Percentiles rank a stretch among this genome's conserved stretches.
phyloP scores from a whole-genome alignment of 179 eudicot genomes.

The Dionaea muscipula region DNA sequence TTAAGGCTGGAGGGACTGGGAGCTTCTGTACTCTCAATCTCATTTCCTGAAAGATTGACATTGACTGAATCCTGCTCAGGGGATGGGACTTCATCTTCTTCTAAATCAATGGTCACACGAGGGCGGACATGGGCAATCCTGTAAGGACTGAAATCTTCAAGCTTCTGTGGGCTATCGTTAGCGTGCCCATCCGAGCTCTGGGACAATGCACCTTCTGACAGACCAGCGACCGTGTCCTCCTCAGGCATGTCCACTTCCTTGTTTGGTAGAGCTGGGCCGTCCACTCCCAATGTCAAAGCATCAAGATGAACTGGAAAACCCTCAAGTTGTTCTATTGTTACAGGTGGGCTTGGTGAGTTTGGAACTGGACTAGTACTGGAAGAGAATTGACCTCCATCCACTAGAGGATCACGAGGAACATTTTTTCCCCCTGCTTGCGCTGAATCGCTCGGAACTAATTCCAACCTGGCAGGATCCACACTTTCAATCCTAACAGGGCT shows the following conservation, averaged over 20 bases:
- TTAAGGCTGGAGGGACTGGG: constrained; percentile 2
- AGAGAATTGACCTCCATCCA: not conserved
- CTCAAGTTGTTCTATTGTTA: not conserved
- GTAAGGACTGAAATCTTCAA: not conserved
- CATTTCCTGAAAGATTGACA: not conserved
- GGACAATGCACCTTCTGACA: not conserved
- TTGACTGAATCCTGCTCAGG: not conserved
- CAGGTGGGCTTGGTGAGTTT: not conserved
- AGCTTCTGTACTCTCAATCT: not conserved
- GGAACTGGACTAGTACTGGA: not conserved
- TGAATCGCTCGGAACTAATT: not conserved
- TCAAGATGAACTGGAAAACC: not conserved
- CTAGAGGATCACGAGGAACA: not conserved
- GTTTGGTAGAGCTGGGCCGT: not conserved
- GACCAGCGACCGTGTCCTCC: not conserved
- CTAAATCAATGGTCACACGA: not conserved
- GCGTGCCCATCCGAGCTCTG: not conserved
- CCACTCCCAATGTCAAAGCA: too few relatives aligned
- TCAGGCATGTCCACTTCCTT: not conserved
- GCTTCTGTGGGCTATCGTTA: not conserved
- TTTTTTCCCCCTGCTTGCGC: not conserved
- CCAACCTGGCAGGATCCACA: not conserved
- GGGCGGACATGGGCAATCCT: not conserved
- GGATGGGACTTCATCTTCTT: not conserved
- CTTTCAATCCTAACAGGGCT: not conserved